Evolutionary conservation across 495 filamentous ascomycete species (phyloP), one percentile per base, ranked within the genome.

Genomic region (Aspergillus mulundensis): DNA sequence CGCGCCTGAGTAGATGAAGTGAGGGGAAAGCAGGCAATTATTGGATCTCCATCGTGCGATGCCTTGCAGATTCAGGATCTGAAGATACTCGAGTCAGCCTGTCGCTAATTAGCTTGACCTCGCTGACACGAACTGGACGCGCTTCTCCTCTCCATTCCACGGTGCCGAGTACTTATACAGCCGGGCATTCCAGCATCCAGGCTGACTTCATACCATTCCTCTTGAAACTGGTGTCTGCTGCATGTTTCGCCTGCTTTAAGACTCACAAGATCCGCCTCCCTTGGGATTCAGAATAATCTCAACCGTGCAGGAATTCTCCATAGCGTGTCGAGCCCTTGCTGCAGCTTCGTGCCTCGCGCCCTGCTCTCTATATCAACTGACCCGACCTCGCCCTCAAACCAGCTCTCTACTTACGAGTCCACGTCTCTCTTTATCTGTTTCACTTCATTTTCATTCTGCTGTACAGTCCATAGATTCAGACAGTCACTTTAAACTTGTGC

Each of bases 51-150:
- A 44, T 23, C n/a, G 21, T 42, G 46, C 23, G 45, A 57, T 50
- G 54, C 54, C 54, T 57, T 57, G 54, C 54, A 56, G 45, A 45
- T 18, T 15, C 53, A 28, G 20, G 44, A 49, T 28, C 40, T 20
- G 51, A 19, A 34, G 21, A 56, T 49, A 30, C 34, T 50, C 48
- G 48, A 50, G 48, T 50, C 48, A 50, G 48, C 48, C 38, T 25
- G 10, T 19, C 20, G 6, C 24, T 34, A 21, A 18, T 30, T 45
- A 40, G 28, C 25, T 28, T 30, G 24, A 32, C 45, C 43, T 24
- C 24, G 23, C 20, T 32, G 50, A 61, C 59, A 61, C 59, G 59
- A 61, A 61, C 54, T 24, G 23, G 59, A 61, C 59, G 59, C 59
- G 59, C 58, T 56, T 39, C 21, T 21, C 28, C 25, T 23, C 14